Evolutionary conservation across 192 early-diverging fungal species (phyloP), one percentile per base, ranked within the genome.

Genomic region (Phlyctochytrium planicorne): DNA sequence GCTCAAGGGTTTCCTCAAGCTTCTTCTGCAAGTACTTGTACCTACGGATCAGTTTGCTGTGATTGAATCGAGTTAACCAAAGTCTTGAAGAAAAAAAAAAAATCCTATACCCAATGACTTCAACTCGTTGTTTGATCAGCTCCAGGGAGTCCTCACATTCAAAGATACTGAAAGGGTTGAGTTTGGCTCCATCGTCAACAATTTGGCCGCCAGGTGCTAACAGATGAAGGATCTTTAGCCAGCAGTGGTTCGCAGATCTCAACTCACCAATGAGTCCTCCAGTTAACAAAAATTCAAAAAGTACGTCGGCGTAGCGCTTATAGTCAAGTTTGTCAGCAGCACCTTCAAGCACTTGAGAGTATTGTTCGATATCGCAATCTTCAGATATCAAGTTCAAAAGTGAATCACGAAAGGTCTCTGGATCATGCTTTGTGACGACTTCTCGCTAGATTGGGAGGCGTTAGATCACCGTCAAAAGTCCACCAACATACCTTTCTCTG

Each of bases 281-380:
- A 65, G 89, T 88, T 65, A 97, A 91, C 67, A 96, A 76, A 50
- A 97, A 78, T 84, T 98, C 96, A 80, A 96, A 98, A 64, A 98
- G 85, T 34, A 90, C 81, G 72, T 98, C 96, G 62, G 88, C 91
- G 91, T 98, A 98, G 71, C 93, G 90, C 78, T 92, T 92, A 82
- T 93, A 95, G 74, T 96, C 94, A 69, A 96, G 88, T 68, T 88
- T 93, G 70, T 92, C 90, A 40, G 89, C 92, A 60, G 87, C 86
- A 23, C 73, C 72, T 80, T 97, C 95, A 68, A 97, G 85, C 30
- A 87, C 79, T 69, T 70, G 61, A 29, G 87, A 85, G 75, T 93
- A 87, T 65, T 88, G 84, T 34, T 91, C 87, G 74, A 93, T 84
- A 69, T 92, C 84, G 59, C 60, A 68, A 53, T 84, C 75, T 53